Evolutionary conservation across 257 asterid genomes (phyloP).

Genomic region (Solanum peruvianum): DNA sequence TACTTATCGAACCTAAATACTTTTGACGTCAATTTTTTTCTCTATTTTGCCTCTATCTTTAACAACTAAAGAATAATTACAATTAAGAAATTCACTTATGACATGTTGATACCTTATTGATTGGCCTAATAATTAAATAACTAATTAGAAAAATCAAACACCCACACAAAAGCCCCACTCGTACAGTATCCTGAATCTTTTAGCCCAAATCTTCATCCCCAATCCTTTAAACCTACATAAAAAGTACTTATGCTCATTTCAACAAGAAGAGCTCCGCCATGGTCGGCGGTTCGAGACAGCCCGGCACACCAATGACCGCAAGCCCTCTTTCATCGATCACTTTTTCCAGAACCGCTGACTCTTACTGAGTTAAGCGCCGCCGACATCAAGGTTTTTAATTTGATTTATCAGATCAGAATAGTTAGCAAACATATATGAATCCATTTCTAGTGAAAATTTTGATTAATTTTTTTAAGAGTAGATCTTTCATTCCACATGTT

Average conservation of each 20-base stretch:
- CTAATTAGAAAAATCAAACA: no score
- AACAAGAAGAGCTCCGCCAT: no score
- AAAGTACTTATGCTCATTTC: background rate
- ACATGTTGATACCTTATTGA: no score
- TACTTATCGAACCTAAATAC: no score
- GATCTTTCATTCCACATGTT: background rate
- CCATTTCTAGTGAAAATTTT: background rate
- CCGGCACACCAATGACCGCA: background rate
- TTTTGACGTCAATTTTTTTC: background rate
- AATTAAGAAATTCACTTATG: no score
- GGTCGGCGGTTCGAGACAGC: background rate
- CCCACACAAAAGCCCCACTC: no score
- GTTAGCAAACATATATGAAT: background rate
- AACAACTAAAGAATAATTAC: no score
- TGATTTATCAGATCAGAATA: background rate
- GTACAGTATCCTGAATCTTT: no score
- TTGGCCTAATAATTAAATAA: no score
- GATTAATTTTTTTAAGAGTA: background rate
- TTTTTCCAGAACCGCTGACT: no score
- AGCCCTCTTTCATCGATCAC: background rate
- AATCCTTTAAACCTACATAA: background rate
- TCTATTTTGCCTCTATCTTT: background rate
- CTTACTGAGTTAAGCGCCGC: background rate
- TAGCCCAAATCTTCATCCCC: no score
- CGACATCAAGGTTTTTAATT: background rate